Base-by-base conservation (phyloP, 2,329 filamentous ascomycete species). In the Cadophora malorum region DNA sequence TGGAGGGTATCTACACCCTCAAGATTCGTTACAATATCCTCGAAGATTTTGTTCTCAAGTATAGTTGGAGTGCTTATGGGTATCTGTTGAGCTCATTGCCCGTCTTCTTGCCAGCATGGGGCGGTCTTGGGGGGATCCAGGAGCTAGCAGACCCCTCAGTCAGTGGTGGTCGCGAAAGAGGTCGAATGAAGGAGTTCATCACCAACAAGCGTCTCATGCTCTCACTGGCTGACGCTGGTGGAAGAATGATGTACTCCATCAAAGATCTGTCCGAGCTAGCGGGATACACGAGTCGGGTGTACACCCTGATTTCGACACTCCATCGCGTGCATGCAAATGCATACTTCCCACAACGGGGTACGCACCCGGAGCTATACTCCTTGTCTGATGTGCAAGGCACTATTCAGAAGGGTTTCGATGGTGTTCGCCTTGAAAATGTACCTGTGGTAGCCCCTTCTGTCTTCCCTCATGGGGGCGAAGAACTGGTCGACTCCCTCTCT, bases 231-330 rank as follows among this genome's bases (percentile, higher is more conserved):
- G 96, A 99, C 80, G 96, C 96, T 1, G 96, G 96, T 68, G 95
- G 95, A 31, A 88, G 96, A 58, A 97, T 99, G 93, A 99, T 99
- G 96, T 99, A 99, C 83, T 96, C 92, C 70, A 97, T 99, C 83
- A 99, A 99, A 81, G 96, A 99, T 77, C 87, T 99, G 45, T 94
- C 94, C 1, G 96, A 99, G 78, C 84, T 99, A 41, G 96, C 96
- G 5, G 96, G 96, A 25, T 96, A 98, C 81, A 99, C 96, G 0
- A 97, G 93, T 67, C 90, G 96, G 55, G 94, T 99, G 14, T 99
- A 97, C 81, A 96, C 94, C 12, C 85, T 99, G 50, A 96, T 99
- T 76, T 95, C 94, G 55, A 97, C 96, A 0, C 86, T 99, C 31
- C 96, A 99, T 77, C 90, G 96, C 38, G 94, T 96, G 1, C 94